Percentiles rank a stretch among this genome's conserved stretches.
These are phyloP conservation scores for Hirsutella minnesotensis DNA, from an alignment of 2,329 filamentous ascomycete genomes.

Conservation along the genomic window DNA sequence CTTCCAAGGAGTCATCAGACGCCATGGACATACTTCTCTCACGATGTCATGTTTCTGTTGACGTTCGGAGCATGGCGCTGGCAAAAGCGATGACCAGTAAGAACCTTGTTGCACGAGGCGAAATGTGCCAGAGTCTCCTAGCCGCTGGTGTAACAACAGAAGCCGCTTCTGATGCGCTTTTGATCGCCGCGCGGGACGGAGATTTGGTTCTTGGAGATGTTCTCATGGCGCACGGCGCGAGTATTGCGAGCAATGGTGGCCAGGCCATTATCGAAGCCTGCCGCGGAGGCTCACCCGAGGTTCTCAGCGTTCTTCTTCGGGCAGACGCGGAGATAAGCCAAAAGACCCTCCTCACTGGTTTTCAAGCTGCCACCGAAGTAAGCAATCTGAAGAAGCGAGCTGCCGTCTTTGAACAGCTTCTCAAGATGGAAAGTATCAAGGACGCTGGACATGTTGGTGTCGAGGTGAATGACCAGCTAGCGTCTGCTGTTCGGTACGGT, in stretches of 20 bases:
- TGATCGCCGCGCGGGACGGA: conserved; percentile 39
- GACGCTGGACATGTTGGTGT: conserved; percentile 18
- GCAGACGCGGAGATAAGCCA: conserved; percentile 25
- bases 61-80: conserved; percentile 28
- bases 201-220: conserved; percentile 38
- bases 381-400: conserved; percentile 35
- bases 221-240: conserved; percentile 39
- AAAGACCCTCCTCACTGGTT: conserved; percentile 34
- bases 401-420: conserved; percentile 36
- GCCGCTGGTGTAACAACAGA: conserved; percentile 31
- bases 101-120: conserved; percentile 25
- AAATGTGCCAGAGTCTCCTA: conserved; percentile 33
- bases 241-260: conserved; percentile 36
- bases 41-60: conserved; percentile 20
- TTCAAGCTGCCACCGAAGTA: conserved; percentile 43
- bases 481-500: conserved; percentile 39
- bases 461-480: conserved; percentile 36
- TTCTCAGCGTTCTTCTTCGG: conserved; percentile 37
- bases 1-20: conserved; percentile 32
- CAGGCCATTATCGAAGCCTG: conserved; percentile 44
- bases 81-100: conserved; percentile 28
- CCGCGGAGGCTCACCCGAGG: conserved; percentile 34
- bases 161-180: conserved; percentile 35
- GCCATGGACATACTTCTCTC: conserved; percentile 33
- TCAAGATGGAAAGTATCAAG: conserved; percentile 36